These are phyloP conservation scores for Alternaria hordeiaustralica DNA, from an alignment of 2,329 filamentous ascomycete species.

Conservation along the genomic window DNA sequence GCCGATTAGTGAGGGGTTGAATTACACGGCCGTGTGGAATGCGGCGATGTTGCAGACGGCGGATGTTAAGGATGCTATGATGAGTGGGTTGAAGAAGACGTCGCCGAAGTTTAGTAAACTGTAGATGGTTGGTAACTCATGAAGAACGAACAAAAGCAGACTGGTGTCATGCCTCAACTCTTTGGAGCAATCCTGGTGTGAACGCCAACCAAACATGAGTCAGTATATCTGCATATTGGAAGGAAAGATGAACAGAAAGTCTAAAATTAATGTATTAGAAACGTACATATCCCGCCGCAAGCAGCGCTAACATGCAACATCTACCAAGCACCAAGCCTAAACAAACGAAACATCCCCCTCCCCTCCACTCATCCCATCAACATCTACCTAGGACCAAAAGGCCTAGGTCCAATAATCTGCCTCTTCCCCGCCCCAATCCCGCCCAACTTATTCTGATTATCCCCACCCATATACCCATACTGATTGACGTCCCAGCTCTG, in stretches of 20 bases:
- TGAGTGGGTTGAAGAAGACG: constrained; percentile 78
- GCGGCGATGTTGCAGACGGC: constrained; percentile 78
- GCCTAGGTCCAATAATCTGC: constrained; percentile 80
- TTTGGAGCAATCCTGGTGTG: too few relatives aligned
- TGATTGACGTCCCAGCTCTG: constrained; percentile 78
- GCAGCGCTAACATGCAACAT: neutral
- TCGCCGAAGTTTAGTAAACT: constrained; percentile 87
- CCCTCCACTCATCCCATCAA: neutral
- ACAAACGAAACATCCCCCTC: neutral
- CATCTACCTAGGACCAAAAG: constrained; percentile 52
- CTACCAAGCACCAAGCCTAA: neutral
- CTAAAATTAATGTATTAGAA: neutral
- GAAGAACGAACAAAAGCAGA: too few relatives aligned
- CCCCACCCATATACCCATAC: constrained; percentile 78
- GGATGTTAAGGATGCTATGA: constrained; percentile 76
- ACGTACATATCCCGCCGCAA: neutral
- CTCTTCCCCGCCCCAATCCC: constrained; percentile 67
- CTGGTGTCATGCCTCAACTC: too few relatives aligned
- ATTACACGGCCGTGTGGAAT: constrained; percentile 90
- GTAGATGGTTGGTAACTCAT: too few relatives aligned
- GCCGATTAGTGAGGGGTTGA: constrained; percentile 75
- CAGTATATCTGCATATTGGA: too few relatives aligned
- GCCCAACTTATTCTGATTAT: constrained; percentile 72
- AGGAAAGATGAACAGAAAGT: neutral
- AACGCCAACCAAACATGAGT: too few relatives aligned